Evolutionary conservation across 768 basidiomycete species (phyloP).

Genomic region (Suillus paluster): DNA sequence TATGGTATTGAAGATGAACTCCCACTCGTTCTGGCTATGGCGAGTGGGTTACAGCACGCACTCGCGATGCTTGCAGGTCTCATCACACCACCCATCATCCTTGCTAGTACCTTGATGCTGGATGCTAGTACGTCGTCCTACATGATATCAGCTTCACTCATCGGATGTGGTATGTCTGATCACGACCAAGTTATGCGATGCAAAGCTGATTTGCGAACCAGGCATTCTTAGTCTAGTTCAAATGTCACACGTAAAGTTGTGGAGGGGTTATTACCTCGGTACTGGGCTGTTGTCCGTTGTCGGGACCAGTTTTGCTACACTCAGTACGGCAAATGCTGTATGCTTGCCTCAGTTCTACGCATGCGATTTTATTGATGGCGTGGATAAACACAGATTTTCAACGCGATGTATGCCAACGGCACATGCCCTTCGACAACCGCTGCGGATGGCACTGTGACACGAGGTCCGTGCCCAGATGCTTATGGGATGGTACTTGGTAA

Average conservation of each 20-base stretch:
- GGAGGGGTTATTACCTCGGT: constrained; percentile 67
- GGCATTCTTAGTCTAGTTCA: constrained; percentile 79
- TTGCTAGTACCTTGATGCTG: constrained; percentile 64
- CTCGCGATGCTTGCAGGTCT: constrained; percentile 84
- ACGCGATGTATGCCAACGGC: constrained; percentile 80
- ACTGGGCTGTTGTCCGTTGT: too few species aligned
- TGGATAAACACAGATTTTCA: constrained; percentile 56
- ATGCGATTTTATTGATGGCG: background rate
- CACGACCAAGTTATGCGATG: background rate
- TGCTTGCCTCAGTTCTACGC: constrained; percentile 19
- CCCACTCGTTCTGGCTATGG: constrained; percentile 74
- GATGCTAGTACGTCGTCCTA: constrained; percentile 66
- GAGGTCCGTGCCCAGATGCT: constrained; percentile 74
- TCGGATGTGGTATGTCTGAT: constrained; percentile 64
- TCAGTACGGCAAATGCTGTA: constrained; percentile 74
- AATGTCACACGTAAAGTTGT: constrained; percentile 71
- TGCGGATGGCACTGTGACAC: constrained; percentile 61
- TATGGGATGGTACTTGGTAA: constrained; percentile 78
- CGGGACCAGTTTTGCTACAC: constrained; percentile 79
- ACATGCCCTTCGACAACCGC: constrained; percentile 50
- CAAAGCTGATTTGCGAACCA: constrained; percentile 27
- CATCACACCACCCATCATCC: constrained; percentile 84
- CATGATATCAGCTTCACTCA: constrained; percentile 81
- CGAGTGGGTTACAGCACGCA: constrained; percentile 75
- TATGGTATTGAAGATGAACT: constrained; percentile 75